These are phyloP conservation scores for Gossypium gossypioides DNA, from an alignment of 441 rosid genomes.

Conservation along the genomic window DNA sequence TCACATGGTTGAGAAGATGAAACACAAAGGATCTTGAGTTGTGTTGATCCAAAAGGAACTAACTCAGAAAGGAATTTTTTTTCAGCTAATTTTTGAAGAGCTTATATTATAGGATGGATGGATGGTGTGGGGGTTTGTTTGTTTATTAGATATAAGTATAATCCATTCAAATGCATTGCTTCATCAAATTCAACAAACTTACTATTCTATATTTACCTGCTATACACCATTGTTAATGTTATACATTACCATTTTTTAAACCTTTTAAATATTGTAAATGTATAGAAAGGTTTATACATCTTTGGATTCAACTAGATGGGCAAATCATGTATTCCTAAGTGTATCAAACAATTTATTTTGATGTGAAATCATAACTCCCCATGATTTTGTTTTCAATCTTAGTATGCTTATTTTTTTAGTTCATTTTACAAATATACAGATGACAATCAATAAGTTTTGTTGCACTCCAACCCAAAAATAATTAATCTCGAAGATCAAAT, in stretches of 20 bases:
- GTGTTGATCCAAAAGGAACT: neutral
- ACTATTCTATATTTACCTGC: too few species aligned
- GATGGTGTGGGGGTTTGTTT: neutral
- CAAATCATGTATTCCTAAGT: too few species aligned
- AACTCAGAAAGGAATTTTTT: neutral
- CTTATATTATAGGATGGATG: neutral
- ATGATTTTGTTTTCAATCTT: too few species aligned
- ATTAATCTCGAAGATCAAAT: too few species aligned
- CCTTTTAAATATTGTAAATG: neutral
- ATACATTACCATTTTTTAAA: neutral
- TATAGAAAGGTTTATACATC: neutral
- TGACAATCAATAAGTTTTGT: too few species aligned
- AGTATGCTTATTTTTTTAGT: too few species aligned
- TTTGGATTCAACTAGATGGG: neutral
- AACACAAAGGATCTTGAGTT: conserved; percentile 37
- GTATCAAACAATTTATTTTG: too few species aligned
- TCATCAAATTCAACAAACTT: neutral
- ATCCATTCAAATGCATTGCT: neutral
- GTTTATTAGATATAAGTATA: neutral
- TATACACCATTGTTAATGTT: too few species aligned
- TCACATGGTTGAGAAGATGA: conserved; percentile 75
- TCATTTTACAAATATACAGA: too few species aligned
- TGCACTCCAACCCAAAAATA: too few species aligned
- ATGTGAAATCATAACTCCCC: too few species aligned
- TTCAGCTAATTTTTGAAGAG: neutral